Evolutionary conservation across 2,329 filamentous ascomycete species (phyloP).

Genomic region (Rutstroemia sp.): DNA sequence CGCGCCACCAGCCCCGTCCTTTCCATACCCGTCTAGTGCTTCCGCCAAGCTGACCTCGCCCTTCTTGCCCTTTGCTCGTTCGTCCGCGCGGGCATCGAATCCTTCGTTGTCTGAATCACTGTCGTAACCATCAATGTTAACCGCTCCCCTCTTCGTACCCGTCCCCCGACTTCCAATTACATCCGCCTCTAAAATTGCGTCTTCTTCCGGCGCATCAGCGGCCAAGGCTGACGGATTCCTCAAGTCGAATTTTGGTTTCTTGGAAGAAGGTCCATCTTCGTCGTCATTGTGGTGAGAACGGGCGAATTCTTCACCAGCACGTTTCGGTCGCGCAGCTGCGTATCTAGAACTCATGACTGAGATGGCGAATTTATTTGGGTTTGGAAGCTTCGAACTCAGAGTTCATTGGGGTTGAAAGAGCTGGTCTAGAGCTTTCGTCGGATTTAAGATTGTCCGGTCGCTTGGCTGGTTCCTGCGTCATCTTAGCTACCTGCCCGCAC

Average conservation of each 20-base stretch:
- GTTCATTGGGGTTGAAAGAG: background rate
- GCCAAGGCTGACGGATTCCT: conserved; percentile 91
- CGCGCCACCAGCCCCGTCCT: conserved; percentile 24
- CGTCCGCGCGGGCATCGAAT: conserved; percentile 67
- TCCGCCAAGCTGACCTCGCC: conserved; percentile 44
- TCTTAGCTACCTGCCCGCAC: background rate
- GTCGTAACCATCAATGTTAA: conserved; percentile 96
- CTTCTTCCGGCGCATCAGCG: conserved; percentile 68
- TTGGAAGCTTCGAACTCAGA: background rate
- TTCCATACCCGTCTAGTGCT: conserved; percentile 47
- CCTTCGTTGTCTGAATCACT: conserved; percentile 90
- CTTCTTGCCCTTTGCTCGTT: conserved; percentile 39
- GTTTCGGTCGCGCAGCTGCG: conserved; percentile 70
- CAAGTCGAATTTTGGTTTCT: conserved; percentile 87
- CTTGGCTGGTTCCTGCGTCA: conserved; percentile 10
- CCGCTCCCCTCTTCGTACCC: conserved; percentile 80
- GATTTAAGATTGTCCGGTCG: conserved; percentile 4
- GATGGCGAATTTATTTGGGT: background rate
- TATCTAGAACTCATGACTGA: conserved; percentile 47
- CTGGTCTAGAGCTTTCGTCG: conserved; percentile 4
- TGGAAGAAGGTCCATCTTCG: conserved; percentile 41
- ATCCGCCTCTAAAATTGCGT: conserved; percentile 78
- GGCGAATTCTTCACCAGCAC: conserved; percentile 73
- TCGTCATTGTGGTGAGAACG: conserved; percentile 61
- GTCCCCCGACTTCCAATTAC: conserved; percentile 72